Conservation (phyloP, 345 rosid genomes). For the Adansonia digitata region DNA sequence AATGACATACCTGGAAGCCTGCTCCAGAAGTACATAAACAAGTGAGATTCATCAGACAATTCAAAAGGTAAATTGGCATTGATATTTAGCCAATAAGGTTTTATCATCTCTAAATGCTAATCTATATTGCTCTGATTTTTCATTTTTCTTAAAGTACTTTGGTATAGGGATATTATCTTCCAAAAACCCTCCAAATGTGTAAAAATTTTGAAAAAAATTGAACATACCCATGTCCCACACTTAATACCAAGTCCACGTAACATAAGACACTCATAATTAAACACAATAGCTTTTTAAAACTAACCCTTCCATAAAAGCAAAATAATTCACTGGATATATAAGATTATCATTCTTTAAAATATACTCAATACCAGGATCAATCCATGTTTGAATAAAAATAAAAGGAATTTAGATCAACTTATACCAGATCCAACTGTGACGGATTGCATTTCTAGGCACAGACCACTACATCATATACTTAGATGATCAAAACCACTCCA, state of each 20-base stretch:
- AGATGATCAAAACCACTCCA: neutral
- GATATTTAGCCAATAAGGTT: neutral
- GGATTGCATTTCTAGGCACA: neutral
- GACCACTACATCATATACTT: neutral
- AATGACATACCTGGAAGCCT: constrained; percentile 98
- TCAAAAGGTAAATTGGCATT: neutral
- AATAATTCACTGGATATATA: neutral
- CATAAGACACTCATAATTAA: too few species aligned
- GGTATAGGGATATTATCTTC: too few species aligned
- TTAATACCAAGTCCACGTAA: too few species aligned
- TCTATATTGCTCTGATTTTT: too few species aligned
- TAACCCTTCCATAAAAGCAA: neutral
- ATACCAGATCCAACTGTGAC: neutral
- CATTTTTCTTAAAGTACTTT: too few species aligned
- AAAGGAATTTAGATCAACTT: neutral
- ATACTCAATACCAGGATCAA: neutral
- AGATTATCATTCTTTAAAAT: neutral
- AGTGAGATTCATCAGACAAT: constrained; percentile 11
- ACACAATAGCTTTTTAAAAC: neutral
- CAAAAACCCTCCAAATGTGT: too few species aligned
- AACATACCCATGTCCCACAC: too few species aligned
- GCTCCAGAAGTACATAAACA: constrained; percentile 16
- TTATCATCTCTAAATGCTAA: neutral
- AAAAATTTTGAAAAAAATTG: too few species aligned
- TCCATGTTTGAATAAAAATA: neutral